Evolutionary conservation across 2,329 filamentous ascomycete genomes (phyloP).

Genomic region (Sarocladium kiliense): DNA sequence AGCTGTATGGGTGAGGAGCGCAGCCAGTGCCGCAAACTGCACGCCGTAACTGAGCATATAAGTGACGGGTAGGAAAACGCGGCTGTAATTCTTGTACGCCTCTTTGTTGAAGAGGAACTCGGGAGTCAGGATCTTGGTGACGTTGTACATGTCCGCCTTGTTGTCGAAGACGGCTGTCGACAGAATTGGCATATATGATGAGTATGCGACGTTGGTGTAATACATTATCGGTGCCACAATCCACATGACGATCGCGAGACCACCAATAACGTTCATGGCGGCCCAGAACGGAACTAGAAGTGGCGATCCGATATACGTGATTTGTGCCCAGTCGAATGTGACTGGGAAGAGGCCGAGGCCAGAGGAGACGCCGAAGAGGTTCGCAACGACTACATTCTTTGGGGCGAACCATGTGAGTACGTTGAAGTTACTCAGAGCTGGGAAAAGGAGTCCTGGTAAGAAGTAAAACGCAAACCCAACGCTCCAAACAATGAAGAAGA

Average conservation of each 20-base stretch:
- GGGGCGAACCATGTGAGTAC: slow-evolving; percentile 86
- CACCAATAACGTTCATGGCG: slow-evolving; percentile 77
- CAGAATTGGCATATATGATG: slow-evolving; percentile 81
- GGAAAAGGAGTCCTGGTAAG: slow-evolving; percentile 74
- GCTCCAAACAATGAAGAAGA: slow-evolving; percentile 72
- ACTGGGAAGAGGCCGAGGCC: slow-evolving; percentile 78
- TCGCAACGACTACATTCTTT: slow-evolving; percentile 78
- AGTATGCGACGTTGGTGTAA: slow-evolving; percentile 74
- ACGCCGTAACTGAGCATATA: slow-evolving; percentile 84
- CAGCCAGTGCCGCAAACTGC: slow-evolving; percentile 77
- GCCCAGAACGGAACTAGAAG: slow-evolving; percentile 83
- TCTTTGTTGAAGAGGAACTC: slow-evolving; percentile 74
- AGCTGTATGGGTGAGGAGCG: slow-evolving; percentile 72
- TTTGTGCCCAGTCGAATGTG: slow-evolving; percentile 89
- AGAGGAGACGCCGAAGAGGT: slow-evolving; percentile 81
- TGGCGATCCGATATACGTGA: slow-evolving; percentile 82
- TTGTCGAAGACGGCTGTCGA: slow-evolving; percentile 85
- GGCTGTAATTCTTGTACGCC: slow-evolving; percentile 75
- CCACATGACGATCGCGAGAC: slow-evolving; percentile 80
- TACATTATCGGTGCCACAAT: slow-evolving; percentile 74
- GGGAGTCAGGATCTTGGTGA: slow-evolving; percentile 70
- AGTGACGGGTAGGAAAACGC: slow-evolving; percentile 80
- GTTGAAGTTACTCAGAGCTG: slow-evolving; percentile 83
- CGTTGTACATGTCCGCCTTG: slow-evolving; percentile 72
- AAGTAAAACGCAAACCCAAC: slow-evolving; percentile 78